Evolutionary conservation across 1,284 basidiomycete species (phyloP).

Genomic region (Takashimella tepidaria): DNA sequence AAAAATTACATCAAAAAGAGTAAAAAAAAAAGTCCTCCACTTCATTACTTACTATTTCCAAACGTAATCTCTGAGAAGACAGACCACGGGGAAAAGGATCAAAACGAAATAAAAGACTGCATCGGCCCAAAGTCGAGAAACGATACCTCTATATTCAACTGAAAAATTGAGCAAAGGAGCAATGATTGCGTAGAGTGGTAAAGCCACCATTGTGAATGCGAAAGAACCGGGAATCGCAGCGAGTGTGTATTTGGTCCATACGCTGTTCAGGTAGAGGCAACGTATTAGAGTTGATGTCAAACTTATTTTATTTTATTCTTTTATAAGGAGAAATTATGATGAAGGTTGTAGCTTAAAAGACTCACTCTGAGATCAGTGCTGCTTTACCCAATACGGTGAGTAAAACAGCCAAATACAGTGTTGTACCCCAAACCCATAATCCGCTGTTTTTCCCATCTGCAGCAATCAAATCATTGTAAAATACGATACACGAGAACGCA

Average conservation of each 20-base stretch:
- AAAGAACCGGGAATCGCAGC: slow-evolving; percentile 96
- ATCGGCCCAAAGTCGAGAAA: slow-evolving; percentile 80
- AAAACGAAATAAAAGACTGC: slow-evolving; percentile 85
- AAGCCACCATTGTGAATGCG: slow-evolving; percentile 85
- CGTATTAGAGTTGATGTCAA: too few species aligned
- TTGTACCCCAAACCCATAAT: slow-evolving; percentile 98
- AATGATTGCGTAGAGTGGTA: slow-evolving; percentile 83
- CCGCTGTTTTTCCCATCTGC: slow-evolving; percentile 75
- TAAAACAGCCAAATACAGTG: slow-evolving; percentile 84
- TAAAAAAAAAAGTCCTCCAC: too few species aligned
- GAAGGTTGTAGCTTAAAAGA: slow-evolving; percentile 15
- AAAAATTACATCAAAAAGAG: background rate
- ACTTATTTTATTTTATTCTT: too few species aligned
- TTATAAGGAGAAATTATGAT: background rate
- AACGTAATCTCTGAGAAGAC: slow-evolving; percentile 81
- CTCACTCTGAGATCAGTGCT: slow-evolving; percentile 92
- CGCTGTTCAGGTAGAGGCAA: too few species aligned
- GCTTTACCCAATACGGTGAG: slow-evolving; percentile 96
- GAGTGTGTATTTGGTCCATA: slow-evolving; percentile 99
- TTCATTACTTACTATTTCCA: slow-evolving; percentile 94
- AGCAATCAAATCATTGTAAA: slow-evolving; percentile 85
- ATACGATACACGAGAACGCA: slow-evolving; percentile 80
- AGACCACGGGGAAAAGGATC: slow-evolving; percentile 79
- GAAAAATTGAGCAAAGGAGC: slow-evolving; percentile 83
- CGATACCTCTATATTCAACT: slow-evolving; percentile 80